Evolutionary conservation across 495 filamentous ascomycete species (phyloP).

Genomic region (Chaetomidium leptoderma): DNA sequence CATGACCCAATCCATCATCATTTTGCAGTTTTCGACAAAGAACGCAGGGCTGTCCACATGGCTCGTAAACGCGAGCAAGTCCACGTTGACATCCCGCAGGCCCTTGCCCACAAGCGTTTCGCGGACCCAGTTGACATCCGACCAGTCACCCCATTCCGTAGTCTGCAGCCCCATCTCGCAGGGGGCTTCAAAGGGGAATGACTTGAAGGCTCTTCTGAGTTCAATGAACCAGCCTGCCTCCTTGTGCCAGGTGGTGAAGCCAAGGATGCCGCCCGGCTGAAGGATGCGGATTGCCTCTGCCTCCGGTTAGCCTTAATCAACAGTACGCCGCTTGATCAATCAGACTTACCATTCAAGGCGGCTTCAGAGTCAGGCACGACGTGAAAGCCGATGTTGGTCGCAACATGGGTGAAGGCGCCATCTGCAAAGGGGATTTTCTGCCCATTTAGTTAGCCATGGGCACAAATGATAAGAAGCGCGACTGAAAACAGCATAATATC

Average conservation of each 20-base stretch:
- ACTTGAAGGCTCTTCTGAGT: constrained; percentile 31
- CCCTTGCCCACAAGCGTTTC: constrained; percentile 29
- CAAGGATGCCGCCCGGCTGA: constrained; percentile 38
- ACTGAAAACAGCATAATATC: neutral
- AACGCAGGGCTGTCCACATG: constrained; percentile 29
- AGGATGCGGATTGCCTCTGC: constrained; percentile 39
- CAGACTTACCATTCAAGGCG: constrained; percentile 35
- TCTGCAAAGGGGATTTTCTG: constrained; percentile 33
- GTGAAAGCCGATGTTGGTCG: constrained; percentile 43
- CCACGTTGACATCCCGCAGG: constrained; percentile 34
- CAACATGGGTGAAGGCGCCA: constrained; percentile 37
- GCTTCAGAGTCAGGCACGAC: constrained; percentile 39
- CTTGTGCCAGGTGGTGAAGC: constrained; percentile 38
- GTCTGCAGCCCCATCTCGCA: constrained; percentile 30
- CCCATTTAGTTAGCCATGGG: neutral
- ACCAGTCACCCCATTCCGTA: constrained; percentile 34
- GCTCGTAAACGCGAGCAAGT: constrained; percentile 26
- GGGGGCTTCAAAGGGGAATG: constrained; percentile 40
- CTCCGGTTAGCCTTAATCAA: constrained; percentile 2
- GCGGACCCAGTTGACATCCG: constrained; percentile 36
- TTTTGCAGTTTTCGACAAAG: constrained; percentile 29
- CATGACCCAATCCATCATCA: constrained; percentile 40
- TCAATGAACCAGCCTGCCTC: constrained; percentile 30
- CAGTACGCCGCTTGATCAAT: neutral
- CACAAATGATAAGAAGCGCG: no score